Base-by-base conservation (phyloP, 139 green algal genomes). In the Dunaliella primolecta region DNA sequence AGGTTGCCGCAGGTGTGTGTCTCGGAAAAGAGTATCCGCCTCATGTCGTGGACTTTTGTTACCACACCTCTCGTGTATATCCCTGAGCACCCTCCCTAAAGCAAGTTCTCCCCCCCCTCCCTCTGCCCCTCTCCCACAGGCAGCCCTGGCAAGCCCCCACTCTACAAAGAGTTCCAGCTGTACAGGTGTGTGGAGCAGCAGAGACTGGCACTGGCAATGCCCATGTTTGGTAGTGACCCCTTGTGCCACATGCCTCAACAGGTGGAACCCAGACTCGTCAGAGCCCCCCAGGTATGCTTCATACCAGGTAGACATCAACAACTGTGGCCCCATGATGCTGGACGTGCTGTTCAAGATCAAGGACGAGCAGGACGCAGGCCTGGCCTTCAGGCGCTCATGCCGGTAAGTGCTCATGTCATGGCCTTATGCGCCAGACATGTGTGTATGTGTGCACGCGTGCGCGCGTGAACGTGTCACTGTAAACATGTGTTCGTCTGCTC, bases 321-420 rank as follows among this genome's bases (percentile, higher is more conserved):
- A 91, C 84, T 98, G 81, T 36, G 84, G 97, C 0, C 97, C 97
- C 36, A 99, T 99, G 97, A 98, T 99, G 94, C 92, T 99, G 81
- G 97, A 99, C 81, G 96, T 98, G 75, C 93, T 99, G 37, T 89
- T 99, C 35, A 99, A 99, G 88, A 98, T 99, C 88, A 99, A 99
- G 89, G 97, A 99, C 86, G 97, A 99, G 88, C 92, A 98, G 89
- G 97, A 99, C 87, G 91, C 93, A 30, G 94, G 91, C 27, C 90
- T 99, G 2, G 90, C 94, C 23, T 93, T 99, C 83, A 88, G 97
- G 24, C 86, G 97, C 0, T 99, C 96, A 1, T 99, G 97, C 92
- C 90, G 94, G 92, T 95, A 32, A 31, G 37, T 24, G 21, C 29
- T 79, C 74, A 24, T 27, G 7, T 35, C 20, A 21, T 79, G 29